Base-by-base conservation (phyloP, 129 eudicot species). In the Lactuca saligna region DNA sequence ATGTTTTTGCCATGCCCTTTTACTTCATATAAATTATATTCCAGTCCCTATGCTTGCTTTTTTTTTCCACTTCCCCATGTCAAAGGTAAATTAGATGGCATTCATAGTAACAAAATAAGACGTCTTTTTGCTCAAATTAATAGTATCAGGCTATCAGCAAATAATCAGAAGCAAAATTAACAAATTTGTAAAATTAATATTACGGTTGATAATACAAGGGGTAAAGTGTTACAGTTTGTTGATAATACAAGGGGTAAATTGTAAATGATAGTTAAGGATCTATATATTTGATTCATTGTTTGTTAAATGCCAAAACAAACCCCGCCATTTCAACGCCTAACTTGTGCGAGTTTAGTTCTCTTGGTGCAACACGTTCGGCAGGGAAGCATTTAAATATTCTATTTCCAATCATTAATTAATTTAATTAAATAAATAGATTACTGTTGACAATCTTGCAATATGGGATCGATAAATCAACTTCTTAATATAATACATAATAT, bases 321-420 rank as follows among this genome's bases (percentile, higher is more conserved):
- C 70, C 70, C 7, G 7, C 15, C 39, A 13, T 50, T n/a, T 69
- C 61, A 44, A 59, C 44, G 67, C 79, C 61, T 65, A 32, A 41
- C 32, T 15, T 37, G 54, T 4, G 60, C 67, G 37, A 17, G 68
- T 61, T 8, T 54, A 38, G 7, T 42, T 46, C 37, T 37, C 9
- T 34, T 48, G 46, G 25, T 32, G 10, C n/a, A 51, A 17, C 80
- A 75, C 73, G 54, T 75, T 68, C 49, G 53, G 57, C 69, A 75
- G 57, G 69, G 12, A 1, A 3, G 57, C 50, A 10, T 61, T 51
- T n/a, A 38, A 35, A 66, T 48, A 66, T 46, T 35, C 55, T 46
- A 46, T 46, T 46, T 46, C 15, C 9, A 46, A 46, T 46, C 51
- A 11, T 46, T 46, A 46, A 10, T 46, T 46, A 46, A 3, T 46